These are phyloP conservation scores for Thielaviopsis euricoi DNA, from an alignment of 2,329 filamentous ascomycete species.

Conservation along the genomic window DNA sequence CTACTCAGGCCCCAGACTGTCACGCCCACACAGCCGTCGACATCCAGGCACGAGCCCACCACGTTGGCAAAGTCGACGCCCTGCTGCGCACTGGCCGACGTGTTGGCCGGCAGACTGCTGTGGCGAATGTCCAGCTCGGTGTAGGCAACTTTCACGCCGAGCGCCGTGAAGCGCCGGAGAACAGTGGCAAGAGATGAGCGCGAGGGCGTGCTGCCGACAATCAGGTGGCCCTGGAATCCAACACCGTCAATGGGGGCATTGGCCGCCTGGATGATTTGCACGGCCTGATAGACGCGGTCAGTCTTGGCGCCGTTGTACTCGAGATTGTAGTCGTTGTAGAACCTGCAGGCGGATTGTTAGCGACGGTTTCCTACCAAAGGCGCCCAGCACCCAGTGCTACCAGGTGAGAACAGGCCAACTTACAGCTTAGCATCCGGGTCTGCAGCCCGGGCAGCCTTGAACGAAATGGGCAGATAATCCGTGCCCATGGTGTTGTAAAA, in stretches of 20 bases:
- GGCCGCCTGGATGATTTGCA: slow-evolving; percentile 22
- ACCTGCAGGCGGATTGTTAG: slow-evolving; percentile 13
- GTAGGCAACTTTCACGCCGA: slow-evolving; percentile 31
- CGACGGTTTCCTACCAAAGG: slow-evolving; percentile 13
- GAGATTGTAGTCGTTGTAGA: slow-evolving; percentile 36
- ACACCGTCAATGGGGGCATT: slow-evolving; percentile 34
- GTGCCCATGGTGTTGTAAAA: slow-evolving; percentile 32
- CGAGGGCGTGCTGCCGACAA: slow-evolving; percentile 22
- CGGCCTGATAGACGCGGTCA: slow-evolving; percentile 16
- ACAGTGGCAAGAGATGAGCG: slow-evolving; percentile 23
- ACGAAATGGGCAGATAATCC: slow-evolving; percentile 33
- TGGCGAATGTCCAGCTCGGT: slow-evolving; percentile 37
- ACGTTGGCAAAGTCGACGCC: slow-evolving; percentile 23
- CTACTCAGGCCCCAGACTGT: not conserved
- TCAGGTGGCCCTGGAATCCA: slow-evolving; percentile 33
- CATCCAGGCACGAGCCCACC: slow-evolving; percentile 16
- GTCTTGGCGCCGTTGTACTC: slow-evolving; percentile 26
- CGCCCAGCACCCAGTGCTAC: too few relatives aligned
- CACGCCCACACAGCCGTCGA: slow-evolving; percentile 8
- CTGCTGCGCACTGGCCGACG: slow-evolving; percentile 21
- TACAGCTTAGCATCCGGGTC: slow-evolving; percentile 32
- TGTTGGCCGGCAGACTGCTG: slow-evolving; percentile 13
- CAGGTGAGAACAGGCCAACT: too few relatives aligned
- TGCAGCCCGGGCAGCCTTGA: slow-evolving; percentile 28
- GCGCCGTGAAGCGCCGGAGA: slow-evolving; percentile 24